Base-by-base conservation (phyloP, 345 rosid species). In the Sisymbrium irio region DNA sequence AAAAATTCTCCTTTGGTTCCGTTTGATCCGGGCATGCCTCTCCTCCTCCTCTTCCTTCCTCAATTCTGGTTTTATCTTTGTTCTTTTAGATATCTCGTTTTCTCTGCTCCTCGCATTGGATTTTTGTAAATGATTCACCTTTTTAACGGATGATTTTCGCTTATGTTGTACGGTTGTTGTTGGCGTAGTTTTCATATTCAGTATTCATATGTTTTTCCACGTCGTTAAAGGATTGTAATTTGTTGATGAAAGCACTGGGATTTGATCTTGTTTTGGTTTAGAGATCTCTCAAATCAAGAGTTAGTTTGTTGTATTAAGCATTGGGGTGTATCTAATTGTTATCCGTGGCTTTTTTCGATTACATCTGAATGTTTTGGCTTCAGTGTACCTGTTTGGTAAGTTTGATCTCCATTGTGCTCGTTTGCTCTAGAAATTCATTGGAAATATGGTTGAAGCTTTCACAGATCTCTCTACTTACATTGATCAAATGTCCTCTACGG, bases 21-120 rank as follows among this genome's bases (percentile, higher is more conserved):
- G 39, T 68, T 67, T 67, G 61, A 78, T 73, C 70, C 70, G 4
- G 75, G 77, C 78, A 67, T 61, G 78, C 54, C 58, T 47, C 72
- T 36, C 32, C 76, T 32, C 37, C 67, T 39, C 67, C 55, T 3
- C 3, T 62, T 14, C 25, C 3, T 62, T 14, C 27, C 33, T 72
- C 71, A 14, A 32, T 57, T 37, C 39, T 53, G 20, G 18, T 5
- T 63, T 40, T n/a, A 39, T 22, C 5, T 0, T 49, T 32, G 8
- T 6, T 6, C 1, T 32, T 58, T 37, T 1, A 14, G 17, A 5
- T 20, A 40, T 40, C 49, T 36, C 49, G 36, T 18, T 44, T 55
- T 54, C 36, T n/a, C 11, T 7, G 46, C 70, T 57, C 72, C 0
- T 27, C 2, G 40, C 37, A 30, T 70, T 63, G 46, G 71, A 39